These are phyloP conservation scores for Areca catechu DNA, from an alignment of 176 grass and related monocot genomes.

Conservation along the genomic window DNA sequence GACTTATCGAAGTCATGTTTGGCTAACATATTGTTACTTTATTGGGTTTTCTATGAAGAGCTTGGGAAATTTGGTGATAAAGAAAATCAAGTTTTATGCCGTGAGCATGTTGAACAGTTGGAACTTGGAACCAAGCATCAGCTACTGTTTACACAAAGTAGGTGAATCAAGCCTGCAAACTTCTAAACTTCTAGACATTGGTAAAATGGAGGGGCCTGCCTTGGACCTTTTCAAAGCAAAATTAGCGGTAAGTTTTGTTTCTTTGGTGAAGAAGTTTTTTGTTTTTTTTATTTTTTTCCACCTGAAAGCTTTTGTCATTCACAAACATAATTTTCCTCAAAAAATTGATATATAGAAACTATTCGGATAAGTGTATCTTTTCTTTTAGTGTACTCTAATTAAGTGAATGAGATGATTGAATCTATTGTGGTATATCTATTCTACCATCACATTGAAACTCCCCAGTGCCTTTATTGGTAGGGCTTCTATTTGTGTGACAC, in stretches of 20 bases:
- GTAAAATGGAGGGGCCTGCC: slow-evolving; percentile 72
- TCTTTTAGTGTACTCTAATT: too few relatives aligned
- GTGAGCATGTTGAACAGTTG: slow-evolving; percentile 82
- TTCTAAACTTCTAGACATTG: slow-evolving; percentile 72
- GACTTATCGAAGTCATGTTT: background rate
- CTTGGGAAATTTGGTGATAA: slow-evolving; percentile 83
- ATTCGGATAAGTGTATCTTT: too few relatives aligned
- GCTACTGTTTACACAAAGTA: slow-evolving; percentile 90
- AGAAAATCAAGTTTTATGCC: slow-evolving; percentile 95
- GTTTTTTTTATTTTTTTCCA: too few relatives aligned
- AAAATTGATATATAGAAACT: too few relatives aligned
- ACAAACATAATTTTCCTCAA: too few relatives aligned
- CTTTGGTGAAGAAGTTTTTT: background rate
- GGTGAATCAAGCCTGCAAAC: slow-evolving; percentile 78
- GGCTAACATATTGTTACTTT: slow-evolving; percentile 7
- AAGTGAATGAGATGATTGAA: too few relatives aligned
- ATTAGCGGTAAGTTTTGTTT: slow-evolving; percentile 54
- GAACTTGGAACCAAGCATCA: slow-evolving; percentile 98
- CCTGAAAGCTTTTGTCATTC: too few relatives aligned
- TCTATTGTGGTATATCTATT: too few relatives aligned
- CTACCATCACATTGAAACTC: too few relatives aligned
- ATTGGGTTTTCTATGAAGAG: slow-evolving; percentile 83
- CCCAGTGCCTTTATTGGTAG: too few relatives aligned
- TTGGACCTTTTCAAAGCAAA: slow-evolving; percentile 88
- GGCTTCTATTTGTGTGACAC: too few relatives aligned